These are phyloP conservation scores for Cucurbita pepo DNA, from an alignment of 306 rosid genomes.

Conservation along the genomic window DNA sequence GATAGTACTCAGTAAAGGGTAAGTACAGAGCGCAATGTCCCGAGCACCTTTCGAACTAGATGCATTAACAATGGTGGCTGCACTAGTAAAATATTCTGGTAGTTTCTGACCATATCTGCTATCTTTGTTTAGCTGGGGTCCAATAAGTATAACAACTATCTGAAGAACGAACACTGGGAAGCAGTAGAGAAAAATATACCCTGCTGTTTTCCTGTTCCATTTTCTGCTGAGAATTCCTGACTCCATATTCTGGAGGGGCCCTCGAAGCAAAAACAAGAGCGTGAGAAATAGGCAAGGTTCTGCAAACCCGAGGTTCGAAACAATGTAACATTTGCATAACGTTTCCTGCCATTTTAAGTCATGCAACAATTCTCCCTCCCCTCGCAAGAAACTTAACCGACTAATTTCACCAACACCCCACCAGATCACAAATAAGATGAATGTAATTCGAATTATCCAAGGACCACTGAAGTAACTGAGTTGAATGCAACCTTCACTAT, in stretches of 20 bases:
- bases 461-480: slow-evolving; percentile 93
- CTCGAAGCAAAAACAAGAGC: slow-evolving; percentile 79
- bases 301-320: slow-evolving; percentile 92
- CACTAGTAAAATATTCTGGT: slow-evolving; percentile 50
- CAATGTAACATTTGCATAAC: slow-evolving; percentile 83
- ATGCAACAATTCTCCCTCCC: slow-evolving; percentile 19
- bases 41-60: slow-evolving; percentile 17
- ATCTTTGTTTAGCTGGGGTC: slow-evolving; percentile 38
- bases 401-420: slow-evolving; percentile 86
- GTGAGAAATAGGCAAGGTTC: slow-evolving; percentile 97
- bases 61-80: slow-evolving; percentile 14
- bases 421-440: slow-evolving; percentile 74
- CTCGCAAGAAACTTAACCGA: slow-evolving; percentile 58
- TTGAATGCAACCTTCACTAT: slow-evolving; percentile 40
- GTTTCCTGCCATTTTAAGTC: slow-evolving; percentile 71
- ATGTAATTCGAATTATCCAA: slow-evolving; percentile 76
- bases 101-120: slow-evolving; percentile 23
- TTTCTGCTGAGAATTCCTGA: slow-evolving; percentile 61
- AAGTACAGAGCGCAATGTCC: slow-evolving; percentile 66
- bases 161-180: slow-evolving; percentile 74
- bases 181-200: slow-evolving; percentile 63
- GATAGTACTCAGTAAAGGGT: slow-evolving; percentile 75
- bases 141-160: slow-evolving; percentile 55
- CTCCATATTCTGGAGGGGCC: slow-evolving; percentile 65
- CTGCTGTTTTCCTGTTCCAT: slow-evolving; percentile 71